A percentile compares a stretch with the other conserved stretches of the same genome.
Conservation (phyloP, 1,284 basidiomycete species). For the Ustilago xerochloae region DNA sequence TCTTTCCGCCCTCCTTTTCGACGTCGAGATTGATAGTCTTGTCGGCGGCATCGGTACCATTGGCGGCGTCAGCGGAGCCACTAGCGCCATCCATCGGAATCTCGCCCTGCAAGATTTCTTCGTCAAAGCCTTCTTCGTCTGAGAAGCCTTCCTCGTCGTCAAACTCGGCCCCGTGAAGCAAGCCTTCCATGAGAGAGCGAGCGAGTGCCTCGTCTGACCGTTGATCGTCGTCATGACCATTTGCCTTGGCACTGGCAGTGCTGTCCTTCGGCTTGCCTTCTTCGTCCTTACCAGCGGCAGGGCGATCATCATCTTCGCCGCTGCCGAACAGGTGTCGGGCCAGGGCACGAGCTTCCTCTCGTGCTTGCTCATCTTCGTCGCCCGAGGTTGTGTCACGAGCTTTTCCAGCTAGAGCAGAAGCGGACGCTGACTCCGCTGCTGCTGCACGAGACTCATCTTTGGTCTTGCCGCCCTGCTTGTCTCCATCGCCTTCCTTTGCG, state of each 20-base stretch:
- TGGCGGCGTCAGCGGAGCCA: slow-evolving; percentile 7
- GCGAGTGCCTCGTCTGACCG: slow-evolving; percentile 54
- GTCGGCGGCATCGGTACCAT: slow-evolving; percentile 38
- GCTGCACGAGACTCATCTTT: slow-evolving; percentile 14
- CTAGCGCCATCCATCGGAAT: slow-evolving; percentile 39
- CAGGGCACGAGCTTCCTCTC: slow-evolving; percentile 36
- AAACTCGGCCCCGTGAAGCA: slow-evolving; percentile 52
- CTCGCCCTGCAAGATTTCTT: slow-evolving; percentile 58
- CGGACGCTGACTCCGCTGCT: slow-evolving; percentile 1
- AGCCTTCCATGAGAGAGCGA: slow-evolving; percentile 51
- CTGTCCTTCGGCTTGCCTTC: slow-evolving; percentile 16
- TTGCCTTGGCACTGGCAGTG: neutral
- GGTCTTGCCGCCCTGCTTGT: neutral
- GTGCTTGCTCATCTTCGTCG: slow-evolving; percentile 21
- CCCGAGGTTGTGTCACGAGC: neutral
- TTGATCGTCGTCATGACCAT: slow-evolving; percentile 13
- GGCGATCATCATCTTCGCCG: slow-evolving; percentile 14
- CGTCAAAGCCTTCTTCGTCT: slow-evolving; percentile 60
- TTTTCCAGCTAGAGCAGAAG: slow-evolving; percentile 10
- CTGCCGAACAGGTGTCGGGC: slow-evolving; percentile 37
- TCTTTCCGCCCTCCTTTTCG: slow-evolving; percentile 71
- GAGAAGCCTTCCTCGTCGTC: slow-evolving; percentile 56
- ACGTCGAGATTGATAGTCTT: slow-evolving; percentile 61
- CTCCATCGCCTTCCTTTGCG: neutral
- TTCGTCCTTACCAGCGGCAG: slow-evolving; percentile 23